Evolutionary conservation across 202 grass and related monocot genomes (phyloP), one percentile per base, ranked within the genome.

Genomic region (Schoenoplectus tabernaemontani): DNA sequence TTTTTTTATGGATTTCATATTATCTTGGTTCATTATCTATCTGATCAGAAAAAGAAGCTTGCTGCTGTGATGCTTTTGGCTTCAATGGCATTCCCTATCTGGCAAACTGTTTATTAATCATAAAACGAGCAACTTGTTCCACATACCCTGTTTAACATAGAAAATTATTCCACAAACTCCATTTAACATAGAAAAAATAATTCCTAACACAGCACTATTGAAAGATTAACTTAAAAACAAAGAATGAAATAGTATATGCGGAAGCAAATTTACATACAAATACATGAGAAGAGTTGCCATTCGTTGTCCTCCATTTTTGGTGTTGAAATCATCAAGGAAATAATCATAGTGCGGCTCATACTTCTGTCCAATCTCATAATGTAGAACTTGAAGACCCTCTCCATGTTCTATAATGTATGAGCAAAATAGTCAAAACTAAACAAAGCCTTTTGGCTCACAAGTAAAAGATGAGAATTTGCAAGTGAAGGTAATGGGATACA

Each of bases 221-320:
- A 53, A 13, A 73, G 24, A 73, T 53, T 9, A 73, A 51, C 24
- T 53, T 73, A 73, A 73, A 23, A 7, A 44, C 24, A 9, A 37
- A 77, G 37, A 68, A 39, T 26, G 33, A 16, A 37, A 64, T 56
- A 76, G 15, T 44, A 28, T 80, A 5, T 24, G 19, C 1, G 3
- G 43, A 59, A 34, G 48, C 10, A 22, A 67, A 23, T 16, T 53
- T 77, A 90, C 96, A 15, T 99, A 99, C 91, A 99, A 83, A 89
- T 99, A 99, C 96, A 99, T 99, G 20, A 99, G 86, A 81, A 99
- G 24, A 54, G 96, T 98, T 62, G 96, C 90, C 83, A 99, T 95
- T 75, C 96, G 81, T 48, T 99, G 96, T 24, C 91, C 96, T 43
- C 96, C 96, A 80, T 95, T 99, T 77, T 87, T 92, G 6, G 81